phyloP scores from a whole-genome alignment of 164 flowering plant genomes.

The Berberis thunbergii region DNA sequence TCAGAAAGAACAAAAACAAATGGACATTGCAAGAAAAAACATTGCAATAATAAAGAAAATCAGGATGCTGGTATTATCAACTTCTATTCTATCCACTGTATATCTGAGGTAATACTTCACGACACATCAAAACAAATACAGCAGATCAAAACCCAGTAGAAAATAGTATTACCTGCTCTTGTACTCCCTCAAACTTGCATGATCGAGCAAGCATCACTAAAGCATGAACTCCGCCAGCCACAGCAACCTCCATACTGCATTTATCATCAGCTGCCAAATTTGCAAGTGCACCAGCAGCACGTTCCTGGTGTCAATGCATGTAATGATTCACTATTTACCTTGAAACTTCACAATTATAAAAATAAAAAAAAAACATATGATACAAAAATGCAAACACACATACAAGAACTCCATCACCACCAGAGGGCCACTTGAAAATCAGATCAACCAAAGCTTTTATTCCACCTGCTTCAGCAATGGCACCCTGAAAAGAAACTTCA shows the following conservation, averaged over 20 bases:
- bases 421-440: slow-evolving; percentile 83
- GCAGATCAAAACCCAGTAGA: background rate
- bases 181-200: slow-evolving; percentile 95
- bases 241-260: slow-evolving; percentile 90
- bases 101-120: no score
- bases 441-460: slow-evolving; percentile 90
- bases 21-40: no score
- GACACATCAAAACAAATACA: no score
- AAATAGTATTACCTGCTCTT: slow-evolving; percentile 66
- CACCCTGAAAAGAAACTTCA: slow-evolving; percentile 41
- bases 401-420: slow-evolving; percentile 95
- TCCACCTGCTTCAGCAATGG: slow-evolving; percentile 96
- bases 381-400: slow-evolving; percentile 8
- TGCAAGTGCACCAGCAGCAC: slow-evolving; percentile 98
- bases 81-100: no score
- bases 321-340: slow-evolving; percentile 1
- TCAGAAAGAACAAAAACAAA: no score
- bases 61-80: no score
- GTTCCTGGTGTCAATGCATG: slow-evolving; percentile 44
- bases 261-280: slow-evolving; percentile 98
- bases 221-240: slow-evolving; percentile 94
- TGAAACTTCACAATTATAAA: background rate
- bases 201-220: slow-evolving; percentile 85
- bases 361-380: background rate
- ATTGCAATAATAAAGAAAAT: no score